Evolutionary conservation across 1,284 basidiomycete species (phyloP), one percentile per base, ranked within the genome.

Genomic region (Ustilago sp.): DNA sequence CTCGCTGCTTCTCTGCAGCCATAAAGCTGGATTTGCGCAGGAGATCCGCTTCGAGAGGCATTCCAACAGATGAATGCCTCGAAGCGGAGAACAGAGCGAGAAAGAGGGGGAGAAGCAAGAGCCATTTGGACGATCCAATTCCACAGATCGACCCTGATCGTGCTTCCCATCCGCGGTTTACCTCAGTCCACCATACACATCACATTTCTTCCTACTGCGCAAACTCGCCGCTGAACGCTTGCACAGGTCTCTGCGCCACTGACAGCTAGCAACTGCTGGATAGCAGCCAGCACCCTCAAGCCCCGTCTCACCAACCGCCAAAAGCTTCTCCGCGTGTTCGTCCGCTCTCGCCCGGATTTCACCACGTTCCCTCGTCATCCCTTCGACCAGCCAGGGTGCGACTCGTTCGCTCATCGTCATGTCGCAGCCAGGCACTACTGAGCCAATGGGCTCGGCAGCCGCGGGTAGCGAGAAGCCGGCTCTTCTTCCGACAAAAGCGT

Each of bases 361-460:
- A 4, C 17, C 23, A 50, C 7, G 11, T 50, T 15, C 23, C 17
- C 19, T 31, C 48, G 48, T 12, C 5, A 31, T 12, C 19, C 23
- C 23, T 8, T 35, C 43, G 43, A 19, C 7, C 19, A 13, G 39
- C 31, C n/a, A 34, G 45, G 31, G 39, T 56, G 13, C 38, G 31
- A 9, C 12, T 7, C 36, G 32, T 43, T 17, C 23, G 6, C 38
- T 47, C 36, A 8, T 34, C n/a, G 13, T 23, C 41, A 74, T 68
- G 71, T 68, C 71, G 39, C 71, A 74, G 47, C 50, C 51, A 15
- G 71, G 71, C 48, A 39, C 54, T 9, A 31, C 59, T 15, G 53
- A 63, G 53, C 61, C 53, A 32, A 38, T 52, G 13, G 23, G 57
- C 58, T 54, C 45, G 31, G 36, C 41, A 31, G 35, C 34, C 36